These are phyloP conservation scores for Pseudogymnoascus sp. DNA, from an alignment of 2,329 filamentous ascomycete species.

Conservation along the genomic window DNA sequence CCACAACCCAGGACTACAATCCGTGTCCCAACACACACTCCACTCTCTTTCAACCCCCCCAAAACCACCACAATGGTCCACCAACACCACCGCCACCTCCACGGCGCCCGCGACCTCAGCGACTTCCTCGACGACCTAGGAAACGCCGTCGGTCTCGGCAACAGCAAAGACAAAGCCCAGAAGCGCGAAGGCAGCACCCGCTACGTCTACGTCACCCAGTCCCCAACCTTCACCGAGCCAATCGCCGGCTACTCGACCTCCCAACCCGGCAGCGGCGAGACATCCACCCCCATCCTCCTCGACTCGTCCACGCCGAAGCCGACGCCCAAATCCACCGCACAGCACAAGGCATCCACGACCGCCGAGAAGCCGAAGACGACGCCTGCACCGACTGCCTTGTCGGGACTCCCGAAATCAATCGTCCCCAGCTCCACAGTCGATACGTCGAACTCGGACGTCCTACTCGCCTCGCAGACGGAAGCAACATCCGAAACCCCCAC, in stretches of 20 bases:
- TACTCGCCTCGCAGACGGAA: neutral
- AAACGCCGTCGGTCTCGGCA: neutral
- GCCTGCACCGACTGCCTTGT: neutral
- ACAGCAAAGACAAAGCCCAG: neutral
- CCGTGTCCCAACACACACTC: neutral
- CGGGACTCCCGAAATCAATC: neutral
- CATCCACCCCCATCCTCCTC: neutral
- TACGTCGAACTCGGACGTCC: neutral
- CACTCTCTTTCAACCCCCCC: neutral
- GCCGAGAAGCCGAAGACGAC: neutral
- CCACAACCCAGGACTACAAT: neutral
- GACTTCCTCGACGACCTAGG: neutral
- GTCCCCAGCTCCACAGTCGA: constrained; percentile 9
- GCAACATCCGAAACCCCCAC: constrained; percentile 11
- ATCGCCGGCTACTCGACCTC: constrained; percentile 37
- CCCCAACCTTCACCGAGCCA: constrained; percentile 42
- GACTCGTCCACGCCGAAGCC: neutral
- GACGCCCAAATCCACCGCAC: neutral
- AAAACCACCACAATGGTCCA: neutral
- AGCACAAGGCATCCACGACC: constrained; percentile 6
- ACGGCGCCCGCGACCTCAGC: neutral
- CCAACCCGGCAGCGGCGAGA: neutral
- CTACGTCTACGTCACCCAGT: constrained; percentile 43
- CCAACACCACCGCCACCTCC: neutral
- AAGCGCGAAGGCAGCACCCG: constrained; percentile 21